Evolutionary conservation across 2,329 filamentous ascomycete genomes (phyloP).

Genomic region (Fusarium sp.): DNA sequence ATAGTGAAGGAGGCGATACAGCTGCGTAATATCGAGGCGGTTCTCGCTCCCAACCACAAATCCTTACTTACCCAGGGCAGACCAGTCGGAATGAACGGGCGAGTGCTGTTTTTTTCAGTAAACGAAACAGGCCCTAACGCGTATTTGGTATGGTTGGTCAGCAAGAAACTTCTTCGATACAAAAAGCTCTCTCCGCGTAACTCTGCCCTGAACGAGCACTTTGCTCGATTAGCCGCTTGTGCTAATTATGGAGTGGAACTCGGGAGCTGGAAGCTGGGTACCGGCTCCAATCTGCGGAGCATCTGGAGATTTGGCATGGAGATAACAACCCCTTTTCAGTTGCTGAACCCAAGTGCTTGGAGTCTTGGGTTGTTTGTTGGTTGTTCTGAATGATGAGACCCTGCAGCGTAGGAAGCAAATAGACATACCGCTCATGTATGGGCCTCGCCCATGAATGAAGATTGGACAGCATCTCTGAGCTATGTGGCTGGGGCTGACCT

Average conservation of each 20-base stretch:
- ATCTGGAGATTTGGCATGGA: conserved; percentile 37
- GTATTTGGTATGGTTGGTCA: conserved; percentile 22
- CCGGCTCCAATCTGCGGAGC: conserved; percentile 37
- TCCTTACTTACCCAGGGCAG: background rate
- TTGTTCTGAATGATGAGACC: background rate
- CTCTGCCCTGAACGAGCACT: conserved; percentile 25
- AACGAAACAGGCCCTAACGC: conserved; percentile 27
- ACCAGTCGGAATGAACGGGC: conserved; percentile 36
- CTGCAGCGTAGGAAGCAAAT: background rate
- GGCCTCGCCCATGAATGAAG: background rate
- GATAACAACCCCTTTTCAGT: conserved; percentile 38
- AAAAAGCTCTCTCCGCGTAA: conserved; percentile 25
- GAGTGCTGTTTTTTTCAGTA: conserved; percentile 4
- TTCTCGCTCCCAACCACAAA: conserved; percentile 4
- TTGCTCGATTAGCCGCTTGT: conserved; percentile 31
- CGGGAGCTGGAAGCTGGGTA: conserved; percentile 36
- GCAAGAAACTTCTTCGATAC: conserved; percentile 4
- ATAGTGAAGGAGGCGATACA: conserved; percentile 18
- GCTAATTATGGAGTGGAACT: conserved; percentile 39
- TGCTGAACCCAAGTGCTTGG: background rate
- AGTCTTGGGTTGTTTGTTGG: background rate
- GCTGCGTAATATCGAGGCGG: conserved; percentile 20
- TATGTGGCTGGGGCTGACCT: conserved; percentile 29
- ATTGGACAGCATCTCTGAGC: background rate
- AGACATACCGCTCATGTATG: background rate